Evolutionary conservation across 768 basidiomycete genomes (phyloP).

Genomic region (Galerina marginata): DNA sequence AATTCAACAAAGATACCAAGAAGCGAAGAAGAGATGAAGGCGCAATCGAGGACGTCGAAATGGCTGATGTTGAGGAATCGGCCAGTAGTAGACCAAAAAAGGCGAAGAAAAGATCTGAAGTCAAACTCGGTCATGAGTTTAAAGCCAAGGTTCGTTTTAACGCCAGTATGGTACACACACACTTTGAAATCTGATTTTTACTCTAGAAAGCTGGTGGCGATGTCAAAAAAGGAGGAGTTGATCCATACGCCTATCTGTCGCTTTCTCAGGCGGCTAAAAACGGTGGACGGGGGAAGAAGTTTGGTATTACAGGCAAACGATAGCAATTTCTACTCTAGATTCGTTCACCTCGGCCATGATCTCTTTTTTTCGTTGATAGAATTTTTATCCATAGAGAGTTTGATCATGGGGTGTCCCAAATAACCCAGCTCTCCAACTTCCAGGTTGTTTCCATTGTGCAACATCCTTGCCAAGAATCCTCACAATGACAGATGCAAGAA

Average conservation of each 20-base stretch:
- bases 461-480: conserved; percentile 50
- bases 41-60: conserved; percentile 74
- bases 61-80: conserved; percentile 28
- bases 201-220: conserved; percentile 92
- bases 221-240: conserved; percentile 82
- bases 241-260: conserved; percentile 92
- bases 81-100: conserved; percentile 46
- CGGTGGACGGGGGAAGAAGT: conserved; percentile 43
- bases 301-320: conserved; percentile 69
- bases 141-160: conserved; percentile 82
- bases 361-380: not conserved
- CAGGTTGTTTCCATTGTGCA: conserved; percentile 64
- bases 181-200: conserved; percentile 15
- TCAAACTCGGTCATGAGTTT: conserved; percentile 83
- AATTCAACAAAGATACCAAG: conserved; percentile 97
- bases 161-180: not conserved
- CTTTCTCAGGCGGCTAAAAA: conserved; percentile 84
- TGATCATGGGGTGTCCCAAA: conserved; percentile 79
- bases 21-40: conserved; percentile 80
- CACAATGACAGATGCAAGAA: conserved; percentile 59
- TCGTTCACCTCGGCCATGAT: conserved; percentile 3
- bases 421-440: conserved; percentile 68
- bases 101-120: conserved; percentile 56
- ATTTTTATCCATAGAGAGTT: conserved; percentile 65
- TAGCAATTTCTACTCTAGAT: conserved; percentile 31